Base-by-base conservation (phyloP, 192 early-diverging fungal genomes). In the Coemansia sp. region DNA sequence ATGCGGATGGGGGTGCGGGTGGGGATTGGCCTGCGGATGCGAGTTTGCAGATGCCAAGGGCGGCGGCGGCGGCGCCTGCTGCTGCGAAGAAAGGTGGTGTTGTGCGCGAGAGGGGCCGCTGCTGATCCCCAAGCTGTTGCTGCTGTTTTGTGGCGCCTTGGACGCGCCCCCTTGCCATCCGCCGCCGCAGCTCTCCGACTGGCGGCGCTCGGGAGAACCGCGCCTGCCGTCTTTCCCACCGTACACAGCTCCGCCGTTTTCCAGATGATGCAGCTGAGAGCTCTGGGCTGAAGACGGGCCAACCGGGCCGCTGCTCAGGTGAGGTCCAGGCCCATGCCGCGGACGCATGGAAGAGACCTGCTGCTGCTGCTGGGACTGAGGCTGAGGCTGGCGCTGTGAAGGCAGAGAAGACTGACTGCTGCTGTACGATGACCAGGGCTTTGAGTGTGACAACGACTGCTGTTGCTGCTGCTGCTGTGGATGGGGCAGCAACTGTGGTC, bases 1-100 rank as follows among this genome's bases (percentile, higher is more conserved):
- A 22, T 48, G 38, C 29, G 60, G 52, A 38, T 68, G 48, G 18
- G 28, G 49, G 2, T 48, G 55, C 16, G n/a, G n/a, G n/a, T n/a
- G n/a, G n/a, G 48, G 36, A 30, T 40, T 58, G 38, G 58, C 16
- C 49, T 51, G 48, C 31, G 48, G 61, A 16, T 63, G 61, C 18
- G 48, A 34, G 17, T 63, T 48, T 17, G 48, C 17, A 16, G n/a
- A 14, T 20, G 34, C 25, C 61, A 42, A 45, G 7, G 54, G 60
- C 22, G 60, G 63, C 14, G 56, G 67, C 6, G 64, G 67, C 42
- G 49, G 67, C n/a, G n/a, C n/a, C 60, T 63, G 72, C 42, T 49
- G 72, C 72, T 61, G 58, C 1, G 60, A 63, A 20, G 32, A 45
- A 8, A 50, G 61, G 3, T 32, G 56, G 30, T 69, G 61, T 52